These are phyloP conservation scores for Aureobasidium mangrovei DNA, from an alignment of 2,329 filamentous ascomycete species.

Conservation along the genomic window DNA sequence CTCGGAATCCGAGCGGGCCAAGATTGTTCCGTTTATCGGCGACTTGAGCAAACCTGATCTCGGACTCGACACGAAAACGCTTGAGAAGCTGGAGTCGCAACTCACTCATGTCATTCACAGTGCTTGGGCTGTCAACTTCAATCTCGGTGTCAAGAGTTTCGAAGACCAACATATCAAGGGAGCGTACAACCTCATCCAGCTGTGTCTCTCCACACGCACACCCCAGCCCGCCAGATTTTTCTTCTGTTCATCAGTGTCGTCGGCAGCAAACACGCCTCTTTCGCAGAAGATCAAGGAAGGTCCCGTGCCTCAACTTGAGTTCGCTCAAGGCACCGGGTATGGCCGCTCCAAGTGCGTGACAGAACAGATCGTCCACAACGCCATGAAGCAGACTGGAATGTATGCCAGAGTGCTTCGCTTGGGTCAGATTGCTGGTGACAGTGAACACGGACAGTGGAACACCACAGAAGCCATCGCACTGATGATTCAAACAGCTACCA, in stretches of 20 bases:
- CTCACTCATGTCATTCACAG: conserved; percentile 42
- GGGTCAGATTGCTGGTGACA: conserved; percentile 43
- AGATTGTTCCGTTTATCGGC: conserved; percentile 32
- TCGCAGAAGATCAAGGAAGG: conserved; percentile 12
- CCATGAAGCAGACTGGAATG: conserved; percentile 17
- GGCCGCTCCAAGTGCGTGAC: conserved; percentile 20
- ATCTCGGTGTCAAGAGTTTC: conserved; percentile 43
- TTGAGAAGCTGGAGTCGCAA: conserved; percentile 23
- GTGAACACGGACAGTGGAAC: conserved; percentile 40
- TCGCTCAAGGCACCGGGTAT: conserved; percentile 21
- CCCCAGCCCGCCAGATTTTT: conserved; percentile 31
- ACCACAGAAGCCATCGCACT: conserved; percentile 42
- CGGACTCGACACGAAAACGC: conserved; percentile 28
- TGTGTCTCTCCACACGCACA: conserved; percentile 28
- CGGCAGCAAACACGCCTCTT: conserved; percentile 21
- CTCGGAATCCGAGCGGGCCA: conserved; percentile 22
- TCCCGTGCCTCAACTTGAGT: conserved; percentile 16
- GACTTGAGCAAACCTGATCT: conserved; percentile 35
- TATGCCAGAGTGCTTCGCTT: conserved; percentile 25
- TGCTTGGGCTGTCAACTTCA: conserved; percentile 50
- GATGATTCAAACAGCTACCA: conserved; percentile 40
- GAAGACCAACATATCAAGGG: conserved; percentile 40
- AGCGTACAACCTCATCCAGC: conserved; percentile 35
- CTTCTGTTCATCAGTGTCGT: conserved; percentile 45
- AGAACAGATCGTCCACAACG: conserved; percentile 17